Percentiles rank a stretch among this genome's conserved stretches.
These are phyloP conservation scores for Clavispora asparagi DNA, from an alignment of 805 yeast genomes.

Conservation along the genomic window DNA sequence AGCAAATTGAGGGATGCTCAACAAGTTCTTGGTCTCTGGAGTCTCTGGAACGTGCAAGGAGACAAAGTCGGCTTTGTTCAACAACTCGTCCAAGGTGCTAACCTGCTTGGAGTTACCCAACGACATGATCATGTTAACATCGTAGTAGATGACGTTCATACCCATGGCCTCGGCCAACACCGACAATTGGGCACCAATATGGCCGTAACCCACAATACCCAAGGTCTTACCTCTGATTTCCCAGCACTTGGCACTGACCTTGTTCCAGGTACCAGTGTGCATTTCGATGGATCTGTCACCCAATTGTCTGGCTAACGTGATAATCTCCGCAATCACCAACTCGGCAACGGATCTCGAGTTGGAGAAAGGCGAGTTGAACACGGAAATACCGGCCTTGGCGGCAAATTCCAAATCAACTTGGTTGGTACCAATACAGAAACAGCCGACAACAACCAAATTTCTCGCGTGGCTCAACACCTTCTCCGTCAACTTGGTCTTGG, in stretches of 20 bases:
- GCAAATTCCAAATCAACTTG: conserved; percentile 93
- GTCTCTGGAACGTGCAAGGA: conserved; percentile 94
- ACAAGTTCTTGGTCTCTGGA: conserved; percentile 84
- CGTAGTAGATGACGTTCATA: conserved; percentile 93
- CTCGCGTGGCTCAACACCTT: conserved; percentile 79
- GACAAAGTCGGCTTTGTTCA: conserved; percentile 79
- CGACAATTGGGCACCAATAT: conserved; percentile 94
- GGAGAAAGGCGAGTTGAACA: conserved; percentile 97
- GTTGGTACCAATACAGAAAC: conserved; percentile 99
- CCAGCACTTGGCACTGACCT: conserved; percentile 93
- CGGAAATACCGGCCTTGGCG: conserved; percentile 90
- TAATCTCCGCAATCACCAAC: conserved; percentile 91
- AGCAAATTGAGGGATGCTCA: conserved; percentile 85
- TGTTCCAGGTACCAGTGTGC: conserved; percentile 97
- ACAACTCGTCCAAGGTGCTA: conserved; percentile 73
- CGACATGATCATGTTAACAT: conserved; percentile 88
- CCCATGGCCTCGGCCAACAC: conserved; percentile 98
- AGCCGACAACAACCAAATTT: conserved; percentile 86
- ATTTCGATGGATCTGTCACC: conserved; percentile 95
- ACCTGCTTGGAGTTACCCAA: conserved; percentile 97
- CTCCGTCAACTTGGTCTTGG: conserved; percentile 85
- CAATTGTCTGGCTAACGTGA: conserved; percentile 89
- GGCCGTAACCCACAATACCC: conserved; percentile 97
- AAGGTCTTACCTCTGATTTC: conserved; percentile 98
- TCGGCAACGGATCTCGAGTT: conserved; percentile 99